Evolutionary conservation across 805 yeast species (phyloP).

Genomic region (Lipomyces spencermartinsiae): DNA sequence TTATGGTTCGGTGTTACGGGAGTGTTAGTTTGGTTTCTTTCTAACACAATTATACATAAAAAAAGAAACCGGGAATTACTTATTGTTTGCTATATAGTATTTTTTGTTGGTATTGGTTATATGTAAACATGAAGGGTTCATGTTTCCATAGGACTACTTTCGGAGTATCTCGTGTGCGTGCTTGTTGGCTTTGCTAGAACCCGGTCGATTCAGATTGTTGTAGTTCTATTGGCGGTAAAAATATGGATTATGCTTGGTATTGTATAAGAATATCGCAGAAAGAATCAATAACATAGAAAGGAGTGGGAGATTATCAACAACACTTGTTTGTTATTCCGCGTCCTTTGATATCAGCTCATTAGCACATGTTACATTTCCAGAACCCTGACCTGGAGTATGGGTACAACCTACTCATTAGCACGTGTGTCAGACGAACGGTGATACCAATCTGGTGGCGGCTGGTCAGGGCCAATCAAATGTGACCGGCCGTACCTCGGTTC

Average conservation of each 20-base stretch:
- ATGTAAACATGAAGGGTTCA: background rate
- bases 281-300: background rate
- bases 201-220: background rate
- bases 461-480: too few species aligned
- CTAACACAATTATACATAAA: conserved; percentile 3
- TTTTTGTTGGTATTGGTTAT: background rate
- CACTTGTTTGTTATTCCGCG: too few species aligned
- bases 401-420: too few species aligned
- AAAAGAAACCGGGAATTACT: background rate
- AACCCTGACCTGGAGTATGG: too few species aligned
- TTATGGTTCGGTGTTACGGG: background rate
- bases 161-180: background rate
- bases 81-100: background rate
- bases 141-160: background rate
- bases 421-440: too few species aligned
- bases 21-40: conserved; percentile 5
- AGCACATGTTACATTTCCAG: too few species aligned
- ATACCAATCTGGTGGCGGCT: too few species aligned
- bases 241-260: background rate
- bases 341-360: too few species aligned
- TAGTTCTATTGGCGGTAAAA: background rate
- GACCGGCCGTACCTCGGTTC: too few species aligned
- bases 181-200: background rate
- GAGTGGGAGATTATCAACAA: too few species aligned
- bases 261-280: background rate